Percentiles rank a stretch among this genome's conserved stretches.
phyloP scores from a whole-genome alignment of 148 eudicot genomes.

The Vaccinium corymbosum region DNA sequence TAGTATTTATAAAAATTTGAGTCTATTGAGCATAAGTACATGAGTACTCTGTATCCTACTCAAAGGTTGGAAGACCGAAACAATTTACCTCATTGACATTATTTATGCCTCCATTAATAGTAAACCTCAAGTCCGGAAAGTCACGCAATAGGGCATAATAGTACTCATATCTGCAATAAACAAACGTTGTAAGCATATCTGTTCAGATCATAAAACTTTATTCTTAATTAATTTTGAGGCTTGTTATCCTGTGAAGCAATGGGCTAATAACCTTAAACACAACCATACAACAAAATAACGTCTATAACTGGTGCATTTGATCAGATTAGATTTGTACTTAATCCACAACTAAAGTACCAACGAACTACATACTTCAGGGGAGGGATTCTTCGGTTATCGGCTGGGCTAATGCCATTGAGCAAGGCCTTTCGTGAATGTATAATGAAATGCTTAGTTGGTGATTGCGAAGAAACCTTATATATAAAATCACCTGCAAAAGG shows the following conservation, averaged over 20 bases:
- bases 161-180: constrained; percentile 74
- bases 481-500: constrained; percentile 79
- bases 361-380: constrained; percentile 69
- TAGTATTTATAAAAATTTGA: background rate
- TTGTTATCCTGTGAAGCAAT: background rate
- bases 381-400: constrained; percentile 87
- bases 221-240: background rate
- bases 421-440: constrained; percentile 96
- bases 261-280: background rate
- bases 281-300: background rate
- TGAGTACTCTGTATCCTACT: background rate
- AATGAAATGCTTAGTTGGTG: constrained; percentile 92
- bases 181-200: constrained; percentile 2
- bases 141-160: constrained; percentile 88
- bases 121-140: constrained; percentile 85
- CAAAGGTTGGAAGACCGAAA: background rate
- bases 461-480: constrained; percentile 87
- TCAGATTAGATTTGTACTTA: background rate
- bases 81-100: constrained; percentile 70
- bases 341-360: background rate
- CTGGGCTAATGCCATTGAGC: constrained; percentile 95
- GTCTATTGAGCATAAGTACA: background rate
- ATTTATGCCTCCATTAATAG: constrained; percentile 92
- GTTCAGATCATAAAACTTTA: background rate
- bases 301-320: background rate